Evolutionary conservation across 768 basidiomycete genomes (phyloP), one percentile per base, ranked within the genome.

Genomic region (Boletellus emodensis): DNA sequence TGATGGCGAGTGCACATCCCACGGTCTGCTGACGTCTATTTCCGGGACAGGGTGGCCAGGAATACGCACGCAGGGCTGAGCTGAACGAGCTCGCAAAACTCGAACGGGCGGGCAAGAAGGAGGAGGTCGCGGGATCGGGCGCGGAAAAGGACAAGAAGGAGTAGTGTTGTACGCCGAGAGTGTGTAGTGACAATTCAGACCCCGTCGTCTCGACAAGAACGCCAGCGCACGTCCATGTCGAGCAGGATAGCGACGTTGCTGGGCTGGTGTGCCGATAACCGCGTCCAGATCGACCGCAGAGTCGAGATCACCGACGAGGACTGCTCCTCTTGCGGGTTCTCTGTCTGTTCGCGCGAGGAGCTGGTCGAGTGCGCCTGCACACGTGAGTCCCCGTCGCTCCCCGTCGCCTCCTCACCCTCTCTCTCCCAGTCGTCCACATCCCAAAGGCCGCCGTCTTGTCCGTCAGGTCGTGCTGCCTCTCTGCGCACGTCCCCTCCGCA

Each of bases 31-130:
- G 37, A 60, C 0, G 7, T 12, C 40, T 52, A 49, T 41, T 54
- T 53, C 48, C 55, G 52, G 40, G n/a, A 46, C 71, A 94, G 84
- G 84, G 81, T 48, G 92, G 91, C 18, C 90, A 94, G 63, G 91
- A 90, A 72, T 94, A 87, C 62, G 88, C 87, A 26, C 75, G 73
- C 52, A 81, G 86, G 26, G 55, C 72, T 42, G 88, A 88, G 60
- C 77, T 64, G 52, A 68, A 58, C 56, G 75, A 74, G 47, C 57
- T 73, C 54, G 64, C 62, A 24, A 68, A 61, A 44, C 38, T 75
- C 24, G 69, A 76, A 37, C 74, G 71, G 54, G 75, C 71, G 49
- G 64, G 62, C 32, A 64, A 62, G 47, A 64, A 62, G 47, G 62
- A 57, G 48, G 62, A 58, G 51, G 56, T n/a, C 20, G 30, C 50